A percentile compares a stretch with the other conserved stretches of the same genome.
Conservation (phyloP, 805 yeast species). For the Komagataella phaffii region DNA sequence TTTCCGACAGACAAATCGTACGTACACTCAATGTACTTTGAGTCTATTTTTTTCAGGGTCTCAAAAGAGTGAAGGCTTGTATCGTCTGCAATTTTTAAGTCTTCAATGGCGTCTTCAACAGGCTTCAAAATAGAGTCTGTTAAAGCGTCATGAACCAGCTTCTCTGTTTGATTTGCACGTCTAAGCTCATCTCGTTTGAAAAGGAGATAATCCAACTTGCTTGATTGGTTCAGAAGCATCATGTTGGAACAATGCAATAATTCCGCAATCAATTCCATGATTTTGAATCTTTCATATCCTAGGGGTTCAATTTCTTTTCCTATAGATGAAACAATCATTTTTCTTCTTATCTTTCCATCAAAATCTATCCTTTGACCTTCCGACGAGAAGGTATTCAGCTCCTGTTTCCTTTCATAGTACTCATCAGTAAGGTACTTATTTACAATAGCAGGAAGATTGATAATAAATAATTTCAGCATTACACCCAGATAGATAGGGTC, state of each 20-base stretch:
- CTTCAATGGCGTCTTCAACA: conserved; percentile 4
- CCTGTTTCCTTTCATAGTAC: conserved; percentile 7
- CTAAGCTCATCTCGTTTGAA: conserved; percentile 61
- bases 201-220: conserved; percentile 48
- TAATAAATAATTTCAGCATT: conserved; percentile 64
- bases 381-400: background rate
- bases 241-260: conserved; percentile 91
- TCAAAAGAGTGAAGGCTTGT: background rate
- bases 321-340: conserved; percentile 22
- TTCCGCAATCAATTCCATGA: conserved; percentile 88
- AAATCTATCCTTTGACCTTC: background rate
- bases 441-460: conserved; percentile 16
- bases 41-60: background rate
- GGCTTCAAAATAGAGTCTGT: conserved; percentile 12
- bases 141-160: conserved; percentile 20
- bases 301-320: conserved; percentile 51
- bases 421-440: conserved; percentile 16
- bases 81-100: conserved; percentile 1
- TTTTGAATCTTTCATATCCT: conserved; percentile 83
- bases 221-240: conserved; percentile 72
- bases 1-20: conserved; percentile 51
- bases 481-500: conserved; percentile 90
- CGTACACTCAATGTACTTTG: conserved; percentile 12
- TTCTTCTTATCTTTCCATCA: background rate
- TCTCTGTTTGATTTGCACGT: conserved; percentile 29